Evolutionary conservation across 305 asterid genomes (phyloP).

Genomic region (Euphrasia arctica): DNA sequence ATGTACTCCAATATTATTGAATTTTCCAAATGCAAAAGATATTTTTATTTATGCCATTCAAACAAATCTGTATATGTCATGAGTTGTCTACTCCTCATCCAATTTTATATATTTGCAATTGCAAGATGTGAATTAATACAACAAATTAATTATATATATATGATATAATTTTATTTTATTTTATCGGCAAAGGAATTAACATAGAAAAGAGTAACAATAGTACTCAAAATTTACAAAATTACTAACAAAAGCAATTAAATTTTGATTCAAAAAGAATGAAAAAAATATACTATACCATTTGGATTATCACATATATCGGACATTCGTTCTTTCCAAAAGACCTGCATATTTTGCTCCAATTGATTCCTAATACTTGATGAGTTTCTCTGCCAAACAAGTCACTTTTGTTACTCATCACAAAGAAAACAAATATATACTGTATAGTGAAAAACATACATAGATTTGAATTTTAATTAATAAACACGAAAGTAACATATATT

Average conservation of each 20-base stretch:
- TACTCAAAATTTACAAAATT: too few relatives aligned
- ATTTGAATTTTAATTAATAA: not conserved
- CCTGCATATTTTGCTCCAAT: constrained; percentile 28
- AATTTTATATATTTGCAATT: too few relatives aligned
- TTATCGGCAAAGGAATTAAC: too few relatives aligned
- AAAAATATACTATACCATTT: constrained; percentile 13
- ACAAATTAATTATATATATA: not conserved
- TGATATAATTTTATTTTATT: too few relatives aligned
- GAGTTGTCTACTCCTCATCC: too few relatives aligned
- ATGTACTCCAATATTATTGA: too few relatives aligned
- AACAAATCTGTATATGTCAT: too few relatives aligned
- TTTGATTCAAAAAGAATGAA: not conserved
- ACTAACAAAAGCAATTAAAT: too few relatives aligned
- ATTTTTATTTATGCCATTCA: too few relatives aligned
- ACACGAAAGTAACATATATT: not conserved
- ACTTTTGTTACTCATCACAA: not conserved
- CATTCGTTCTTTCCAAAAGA: constrained; percentile 38
- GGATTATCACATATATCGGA: constrained; percentile 31
- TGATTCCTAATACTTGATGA: constrained; percentile 21
- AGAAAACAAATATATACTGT: not conserved
- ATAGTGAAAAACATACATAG: not conserved
- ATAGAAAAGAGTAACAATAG: too few relatives aligned
- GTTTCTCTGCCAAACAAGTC: constrained; percentile 18
- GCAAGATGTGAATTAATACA: not conserved
- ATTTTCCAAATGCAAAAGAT: too few relatives aligned